Base-by-base conservation (phyloP, 257 asterid species). In the Plectranthus barbatus region DNA sequence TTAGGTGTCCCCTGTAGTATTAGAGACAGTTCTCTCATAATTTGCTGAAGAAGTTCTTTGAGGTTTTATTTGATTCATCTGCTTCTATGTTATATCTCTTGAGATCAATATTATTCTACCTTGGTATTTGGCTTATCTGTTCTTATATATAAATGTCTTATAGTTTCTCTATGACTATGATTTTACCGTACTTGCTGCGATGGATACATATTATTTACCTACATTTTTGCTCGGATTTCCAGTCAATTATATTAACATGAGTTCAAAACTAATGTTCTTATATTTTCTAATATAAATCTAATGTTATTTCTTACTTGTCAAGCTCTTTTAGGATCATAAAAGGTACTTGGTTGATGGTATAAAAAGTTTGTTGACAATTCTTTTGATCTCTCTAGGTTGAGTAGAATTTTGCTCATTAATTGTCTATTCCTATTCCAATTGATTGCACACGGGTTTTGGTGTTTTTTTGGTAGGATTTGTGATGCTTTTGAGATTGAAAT, bases 251-350 rank as follows among this genome's bases (percentile, higher is more conserved):
- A 18, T 56, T 23, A 36, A 34, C 42, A 15, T 10, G 47, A 18
- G 17, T 66, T 3, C 44, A 44, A 41, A 20, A 21, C 11, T 10
- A 8, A 8, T 24, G 4, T 42, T 34, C 48, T 17, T 18, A 44
- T 29, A 0, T 21, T 52, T 74, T 46, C n/a, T 63, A 5, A 37
- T 67, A 7, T 63, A 33, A 70, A 47, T 71, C 81, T 88, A 91
- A 85, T 86, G 76, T 75, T 79, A 62, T 83, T 76, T 70, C 74
- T 72, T 74, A 72, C 70, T 84, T 81, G 74, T 84, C 86, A 89
- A 92, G 98, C 85, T 83, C 66, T 79, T 69, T 83, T 89, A 89
- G 99, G 99, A 89, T 81, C 99, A 86, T 79, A 82, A 74, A 58
- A 86, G 61, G 78, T 86, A 84, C 85, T 79, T 89, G 85, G 73